Evolutionary conservation across 192 early-diverging fungal genomes (phyloP), one percentile per base, ranked within the genome.

Genomic region (Mortierella claussenii): DNA sequence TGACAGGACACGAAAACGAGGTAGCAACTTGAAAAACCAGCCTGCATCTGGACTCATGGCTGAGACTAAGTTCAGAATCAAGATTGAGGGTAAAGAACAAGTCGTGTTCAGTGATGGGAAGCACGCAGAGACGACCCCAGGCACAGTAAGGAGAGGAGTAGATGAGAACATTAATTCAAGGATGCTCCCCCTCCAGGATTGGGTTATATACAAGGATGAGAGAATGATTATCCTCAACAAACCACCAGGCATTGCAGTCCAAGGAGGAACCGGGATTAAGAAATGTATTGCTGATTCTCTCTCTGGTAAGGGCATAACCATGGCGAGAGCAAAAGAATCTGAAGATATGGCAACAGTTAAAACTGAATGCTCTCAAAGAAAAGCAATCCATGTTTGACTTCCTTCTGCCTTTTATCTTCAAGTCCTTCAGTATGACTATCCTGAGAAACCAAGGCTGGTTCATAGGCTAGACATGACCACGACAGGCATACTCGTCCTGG

Each of bases 381-480:
- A n/a, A n/a, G n/a, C n/a, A n/a, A n/a, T n/a, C n/a, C n/a, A n/a
- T n/a, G n/a, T n/a, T 33, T 55, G 34, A 4, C 53, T 33, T 37
- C 33, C 34, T 9, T 21, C 24, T 31, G 17, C 8, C 31, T 31
- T 21, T 42, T 36, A 1, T 20, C 37, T 55, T 33, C 11, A 36
- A 70, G 60, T 49, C 18, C 37, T 71, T 1, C 60, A 71, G 18
- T 43, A 50, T 6, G 60, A 26, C 2, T 64, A 47, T 24, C 53
- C 28, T 21, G 60, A 71, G 5, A 42, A 51, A 30, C 69, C 69
- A 11, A 47, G 60, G 47, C 28, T 71, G 32, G 69, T 71, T 21
- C 69, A 71, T 17, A 17, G 69, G 3, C 33, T 71, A 18, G 69
- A 71, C 32, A 57, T 17, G 54, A 63, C 69, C 2, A 71, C 69